Percentiles rank a stretch among this genome's conserved stretches.
Evolutionary conservation across 768 basidiomycete genomes (phyloP).

Genomic region (Kwoniella dejecticola): DNA sequence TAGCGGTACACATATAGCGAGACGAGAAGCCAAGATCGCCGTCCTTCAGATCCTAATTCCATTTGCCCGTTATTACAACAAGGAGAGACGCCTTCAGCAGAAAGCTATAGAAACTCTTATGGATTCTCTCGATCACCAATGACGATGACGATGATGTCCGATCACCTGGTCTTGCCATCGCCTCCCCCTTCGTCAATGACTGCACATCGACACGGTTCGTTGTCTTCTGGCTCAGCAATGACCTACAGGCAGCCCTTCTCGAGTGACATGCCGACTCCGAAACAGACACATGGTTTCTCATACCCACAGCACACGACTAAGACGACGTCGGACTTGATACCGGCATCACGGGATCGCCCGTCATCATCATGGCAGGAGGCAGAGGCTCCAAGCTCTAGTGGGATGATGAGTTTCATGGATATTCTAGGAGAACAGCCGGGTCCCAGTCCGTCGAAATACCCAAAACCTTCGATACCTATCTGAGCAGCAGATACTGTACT

Average conservation of each 20-base stretch:
- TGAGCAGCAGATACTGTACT: no score
- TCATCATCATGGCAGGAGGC: no score
- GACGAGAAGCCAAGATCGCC: not conserved
- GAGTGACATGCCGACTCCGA: not conserved
- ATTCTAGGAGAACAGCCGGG: no score
- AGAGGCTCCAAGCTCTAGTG: no score
- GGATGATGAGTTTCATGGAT: no score
- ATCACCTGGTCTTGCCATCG: not conserved
- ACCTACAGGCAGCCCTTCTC: not conserved
- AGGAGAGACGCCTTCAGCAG: not conserved
- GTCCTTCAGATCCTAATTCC: conserved; percentile 24
- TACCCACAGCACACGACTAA: not conserved
- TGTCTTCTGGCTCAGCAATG: not conserved
- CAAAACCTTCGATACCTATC: no score
- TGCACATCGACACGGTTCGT: not conserved
- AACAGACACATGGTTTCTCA: not conserved
- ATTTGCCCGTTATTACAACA: conserved; percentile 5
- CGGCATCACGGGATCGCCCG: no score
- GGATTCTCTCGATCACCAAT: no score
- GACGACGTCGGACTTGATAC: not conserved
- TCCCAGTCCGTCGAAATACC: no score
- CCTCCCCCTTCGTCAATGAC: not conserved
- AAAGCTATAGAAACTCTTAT: no score
- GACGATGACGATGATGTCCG: no score
- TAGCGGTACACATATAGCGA: not conserved